phyloP scores from a whole-genome alignment of 495 filamentous ascomycete genomes.

The Penicillium cinerascens region DNA sequence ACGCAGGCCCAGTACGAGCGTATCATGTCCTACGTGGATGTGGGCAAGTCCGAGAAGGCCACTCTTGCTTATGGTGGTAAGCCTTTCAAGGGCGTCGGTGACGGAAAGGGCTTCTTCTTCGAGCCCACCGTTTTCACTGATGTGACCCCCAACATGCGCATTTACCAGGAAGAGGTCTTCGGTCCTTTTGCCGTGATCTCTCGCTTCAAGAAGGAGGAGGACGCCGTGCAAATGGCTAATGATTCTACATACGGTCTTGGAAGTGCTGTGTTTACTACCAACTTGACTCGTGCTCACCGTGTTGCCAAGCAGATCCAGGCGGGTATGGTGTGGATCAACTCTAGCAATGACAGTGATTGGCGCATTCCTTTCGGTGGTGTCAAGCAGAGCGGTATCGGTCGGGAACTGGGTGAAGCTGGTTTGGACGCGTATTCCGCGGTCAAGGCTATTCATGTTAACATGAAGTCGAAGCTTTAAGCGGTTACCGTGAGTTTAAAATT shows the following conservation, averaged over 20 bases:
- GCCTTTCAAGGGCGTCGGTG: conserved; percentile 50
- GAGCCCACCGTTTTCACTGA: conserved; percentile 47
- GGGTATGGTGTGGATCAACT: conserved; percentile 57
- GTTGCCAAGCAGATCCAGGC: conserved; percentile 49
- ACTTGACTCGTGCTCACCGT: conserved; percentile 42
- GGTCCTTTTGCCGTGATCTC: conserved; percentile 52
- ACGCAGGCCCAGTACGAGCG: conserved; percentile 79
- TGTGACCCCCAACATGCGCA: conserved; percentile 45
- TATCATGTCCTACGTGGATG: conserved; percentile 83
- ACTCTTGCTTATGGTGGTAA: conserved; percentile 68
- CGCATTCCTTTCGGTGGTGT: conserved; percentile 85
- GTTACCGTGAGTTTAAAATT: neutral
- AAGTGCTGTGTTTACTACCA: conserved; percentile 47
- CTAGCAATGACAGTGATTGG: conserved; percentile 66
- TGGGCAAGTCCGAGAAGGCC: conserved; percentile 70
- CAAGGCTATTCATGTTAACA: conserved; percentile 75
- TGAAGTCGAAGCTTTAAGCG: conserved; percentile 28
- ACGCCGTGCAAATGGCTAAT: conserved; percentile 50
- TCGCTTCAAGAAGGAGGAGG: conserved; percentile 48
- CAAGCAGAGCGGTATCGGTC: conserved; percentile 88
- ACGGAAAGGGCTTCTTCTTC: conserved; percentile 50
- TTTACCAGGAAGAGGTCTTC: conserved; percentile 55
- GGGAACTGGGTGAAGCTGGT: conserved; percentile 80
- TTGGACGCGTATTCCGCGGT: conserved; percentile 71
- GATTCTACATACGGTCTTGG: conserved; percentile 46